These are phyloP conservation scores for Aurifilum marmelostoma DNA, from an alignment of 2,329 filamentous ascomycete species.

Conservation along the genomic window DNA sequence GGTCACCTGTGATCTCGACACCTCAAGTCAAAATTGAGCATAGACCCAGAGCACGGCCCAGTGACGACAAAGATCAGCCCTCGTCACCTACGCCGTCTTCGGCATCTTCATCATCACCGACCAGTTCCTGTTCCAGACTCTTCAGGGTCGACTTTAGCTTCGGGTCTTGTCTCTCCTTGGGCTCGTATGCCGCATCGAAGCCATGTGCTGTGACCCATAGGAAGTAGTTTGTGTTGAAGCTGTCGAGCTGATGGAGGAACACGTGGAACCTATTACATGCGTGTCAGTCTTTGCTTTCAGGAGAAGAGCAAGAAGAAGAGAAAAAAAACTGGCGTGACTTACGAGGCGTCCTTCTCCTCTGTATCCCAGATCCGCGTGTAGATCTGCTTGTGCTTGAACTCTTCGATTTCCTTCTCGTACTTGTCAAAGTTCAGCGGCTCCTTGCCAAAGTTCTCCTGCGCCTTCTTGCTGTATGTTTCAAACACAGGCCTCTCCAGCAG, in stretches of 20 bases:
- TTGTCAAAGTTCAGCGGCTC: constrained; percentile 77
- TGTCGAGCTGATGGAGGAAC: constrained; percentile 80
- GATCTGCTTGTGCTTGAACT: constrained; percentile 90
- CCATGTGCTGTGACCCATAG: constrained; percentile 74
- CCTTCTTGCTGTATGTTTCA: constrained; percentile 80
- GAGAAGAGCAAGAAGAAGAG: too few relatives aligned
- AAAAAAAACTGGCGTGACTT: constrained; percentile 43
- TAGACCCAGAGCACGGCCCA: neutral
- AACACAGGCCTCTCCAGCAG: constrained; percentile 92
- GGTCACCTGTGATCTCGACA: too few relatives aligned
- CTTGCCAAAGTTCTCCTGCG: constrained; percentile 63
- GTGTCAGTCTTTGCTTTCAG: constrained; percentile 9
- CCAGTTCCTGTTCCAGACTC: constrained; percentile 51
- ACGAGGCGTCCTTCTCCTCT: constrained; percentile 86
- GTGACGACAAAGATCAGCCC: neutral
- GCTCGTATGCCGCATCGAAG: constrained; percentile 60
- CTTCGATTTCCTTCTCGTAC: constrained; percentile 76
- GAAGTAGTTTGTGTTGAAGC: constrained; percentile 72
- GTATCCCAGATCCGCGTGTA: constrained; percentile 90
- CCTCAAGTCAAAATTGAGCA: neutral
- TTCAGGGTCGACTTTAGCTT: constrained; percentile 33
- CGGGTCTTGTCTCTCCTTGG: constrained; percentile 44
- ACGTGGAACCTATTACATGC: constrained; percentile 66
- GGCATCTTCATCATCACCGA: constrained; percentile 56
- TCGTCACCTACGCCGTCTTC: constrained; percentile 47